Evolutionary conservation across 352 stramenopile species (phyloP), one percentile per base, ranked within the genome.

Genomic region (Phytophthora citricola): DNA sequence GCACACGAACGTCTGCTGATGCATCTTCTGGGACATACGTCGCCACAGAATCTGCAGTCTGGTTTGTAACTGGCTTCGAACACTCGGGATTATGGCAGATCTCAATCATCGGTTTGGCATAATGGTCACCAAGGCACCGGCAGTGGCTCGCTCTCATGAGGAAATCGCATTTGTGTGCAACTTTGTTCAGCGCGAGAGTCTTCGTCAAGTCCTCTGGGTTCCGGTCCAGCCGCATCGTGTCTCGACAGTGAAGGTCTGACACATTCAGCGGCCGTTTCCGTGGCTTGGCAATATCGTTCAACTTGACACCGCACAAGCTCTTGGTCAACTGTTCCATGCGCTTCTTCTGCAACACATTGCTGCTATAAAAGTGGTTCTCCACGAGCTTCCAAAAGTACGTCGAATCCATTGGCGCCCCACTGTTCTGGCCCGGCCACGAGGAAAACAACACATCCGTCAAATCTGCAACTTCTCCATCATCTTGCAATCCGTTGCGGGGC

Each of bases 351-450:
- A 95, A 60, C 17, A 70, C 43, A 26, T 82, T 89, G 47, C 66
- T 85, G 39, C 65, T 86, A 57, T 84, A 96, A 50, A 92, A 96
- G 29, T 87, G 68, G 12, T 56, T 77, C 27, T 90, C 75, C 14
- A 96, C 57, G 15, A 91, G 70, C 32, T 80, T 85, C 89, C 89
- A 96, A 44, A 94, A 88, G 59, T 87, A 78, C 20, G 87, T 89
- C 26, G 86, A 83, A 46, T 95, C 82, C 74, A 96, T 86, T 0
- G 81, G 72, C 17, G 73, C 82, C 0, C 89, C 89, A 27, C 83
- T 81, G 38, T 69, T 82, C 58, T 94, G 82, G 2, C 85, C 85
- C 0, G 87, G 87, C 89, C 89, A 96, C 11, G 85, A 87, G 2
- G 77, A 79, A 57, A 94, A 96, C n/a, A 96, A 65, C 8, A 93